phyloP scores from a whole-genome alignment of 179 eudicot species.

The Camellia oleifera region DNA sequence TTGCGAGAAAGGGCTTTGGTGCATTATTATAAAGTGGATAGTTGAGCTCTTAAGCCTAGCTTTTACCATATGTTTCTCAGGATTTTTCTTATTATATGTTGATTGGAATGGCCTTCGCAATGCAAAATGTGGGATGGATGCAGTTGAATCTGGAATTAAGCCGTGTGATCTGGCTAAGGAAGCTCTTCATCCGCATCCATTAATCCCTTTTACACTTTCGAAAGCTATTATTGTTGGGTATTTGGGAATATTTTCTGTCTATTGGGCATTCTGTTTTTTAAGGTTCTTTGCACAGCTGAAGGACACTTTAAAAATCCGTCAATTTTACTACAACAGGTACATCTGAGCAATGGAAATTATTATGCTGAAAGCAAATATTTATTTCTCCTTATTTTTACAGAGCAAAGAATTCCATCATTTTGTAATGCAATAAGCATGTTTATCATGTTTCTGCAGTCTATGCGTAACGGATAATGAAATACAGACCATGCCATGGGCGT shows the following conservation, averaged over 20 bases:
- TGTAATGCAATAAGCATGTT: neutral
- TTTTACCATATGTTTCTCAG: slow-evolving; percentile 90
- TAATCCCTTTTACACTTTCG: slow-evolving; percentile 73
- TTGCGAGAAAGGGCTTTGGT: slow-evolving; percentile 98
- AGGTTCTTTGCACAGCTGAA: slow-evolving; percentile 87
- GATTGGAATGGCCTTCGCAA: slow-evolving; percentile 95
- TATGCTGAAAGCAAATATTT: neutral
- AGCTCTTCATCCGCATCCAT: slow-evolving; percentile 86
- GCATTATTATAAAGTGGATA: slow-evolving; percentile 94
- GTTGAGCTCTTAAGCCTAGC: slow-evolving; percentile 89
- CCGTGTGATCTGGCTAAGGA: slow-evolving; percentile 93
- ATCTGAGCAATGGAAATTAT: neutral
- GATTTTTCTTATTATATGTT: slow-evolving; percentile 82
- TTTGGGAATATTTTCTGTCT: slow-evolving; percentile 71
- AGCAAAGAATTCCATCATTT: neutral
- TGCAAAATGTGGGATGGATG: slow-evolving; percentile 98
- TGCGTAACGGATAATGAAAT: slow-evolving; percentile 79
- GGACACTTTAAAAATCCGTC: slow-evolving; percentile 75
- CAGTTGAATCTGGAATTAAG: slow-evolving; percentile 77
- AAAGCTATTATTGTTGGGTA: slow-evolving; percentile 84
- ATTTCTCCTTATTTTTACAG: neutral
- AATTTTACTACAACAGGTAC: slow-evolving; percentile 79
- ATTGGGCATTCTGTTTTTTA: slow-evolving; percentile 83
- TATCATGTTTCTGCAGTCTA: slow-evolving; percentile 58
- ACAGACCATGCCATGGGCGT: slow-evolving; percentile 88